Evolutionary conservation across 2,329 filamentous ascomycete genomes (phyloP).

Genomic region (Daldinia sp.): DNA sequence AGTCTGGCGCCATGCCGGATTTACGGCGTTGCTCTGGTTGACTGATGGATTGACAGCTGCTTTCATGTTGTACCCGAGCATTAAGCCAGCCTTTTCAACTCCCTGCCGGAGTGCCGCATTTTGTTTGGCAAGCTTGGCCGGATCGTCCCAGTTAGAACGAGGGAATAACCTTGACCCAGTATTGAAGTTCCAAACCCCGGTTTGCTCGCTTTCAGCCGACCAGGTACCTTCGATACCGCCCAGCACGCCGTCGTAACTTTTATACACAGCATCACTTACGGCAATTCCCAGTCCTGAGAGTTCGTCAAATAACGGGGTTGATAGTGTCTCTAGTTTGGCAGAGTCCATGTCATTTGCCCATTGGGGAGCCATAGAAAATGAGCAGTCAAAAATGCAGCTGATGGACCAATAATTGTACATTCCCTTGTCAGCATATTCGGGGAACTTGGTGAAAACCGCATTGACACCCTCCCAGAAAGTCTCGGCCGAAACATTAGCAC

Average conservation of each 20-base stretch:
- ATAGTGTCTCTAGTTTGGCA: constrained; percentile 11
- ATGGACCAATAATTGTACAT: constrained; percentile 37
- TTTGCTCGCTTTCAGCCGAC: constrained; percentile 30
- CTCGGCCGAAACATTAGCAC: constrained; percentile 32
- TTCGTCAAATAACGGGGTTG: constrained; percentile 30
- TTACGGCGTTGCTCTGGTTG: constrained; percentile 39
- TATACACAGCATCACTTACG: constrained; percentile 22
- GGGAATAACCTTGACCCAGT: constrained; percentile 36
- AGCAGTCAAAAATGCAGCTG: constrained; percentile 25
- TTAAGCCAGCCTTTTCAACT: constrained; percentile 30
- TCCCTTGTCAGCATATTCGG: constrained; percentile 42
- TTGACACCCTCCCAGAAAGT: constrained; percentile 47
- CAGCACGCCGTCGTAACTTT: constrained; percentile 29
- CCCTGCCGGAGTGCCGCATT: constrained; percentile 25
- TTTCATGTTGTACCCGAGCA: constrained; percentile 38
- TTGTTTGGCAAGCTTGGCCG: constrained; percentile 25
- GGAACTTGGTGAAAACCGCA: constrained; percentile 46
- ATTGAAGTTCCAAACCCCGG: constrained; percentile 33
- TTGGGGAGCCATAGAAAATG: constrained; percentile 33
- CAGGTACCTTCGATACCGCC: constrained; percentile 33
- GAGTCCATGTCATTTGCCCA: constrained; percentile 34
- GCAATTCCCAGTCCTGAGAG: constrained; percentile 22
- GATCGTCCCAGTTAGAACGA: constrained; percentile 37
- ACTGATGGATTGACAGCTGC: constrained; percentile 30
- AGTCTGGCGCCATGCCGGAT: constrained; percentile 34